Evolutionary conservation across 2,329 filamentous ascomycete genomes (phyloP).

Genomic region (Penicillium sp.): DNA sequence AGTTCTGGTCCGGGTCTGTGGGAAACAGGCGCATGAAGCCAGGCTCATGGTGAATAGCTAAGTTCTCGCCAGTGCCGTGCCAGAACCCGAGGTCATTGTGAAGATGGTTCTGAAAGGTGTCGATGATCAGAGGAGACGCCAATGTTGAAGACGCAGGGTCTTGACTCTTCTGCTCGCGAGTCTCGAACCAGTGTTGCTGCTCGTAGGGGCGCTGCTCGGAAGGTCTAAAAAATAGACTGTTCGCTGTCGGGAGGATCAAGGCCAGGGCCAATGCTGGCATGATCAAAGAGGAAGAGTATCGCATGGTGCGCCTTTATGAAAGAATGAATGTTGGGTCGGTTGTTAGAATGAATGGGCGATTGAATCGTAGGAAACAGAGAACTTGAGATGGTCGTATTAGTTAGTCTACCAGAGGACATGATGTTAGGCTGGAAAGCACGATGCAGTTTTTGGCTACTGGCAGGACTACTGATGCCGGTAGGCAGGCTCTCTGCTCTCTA

Average conservation of each 20-base stretch:
- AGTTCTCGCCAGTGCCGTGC: constrained; percentile 66
- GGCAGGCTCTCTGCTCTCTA: not conserved
- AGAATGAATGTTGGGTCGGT: not conserved
- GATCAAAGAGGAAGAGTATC: not conserved
- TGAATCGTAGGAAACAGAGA: not conserved
- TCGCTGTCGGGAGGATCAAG: constrained; percentile 7
- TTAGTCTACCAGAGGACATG: no score
- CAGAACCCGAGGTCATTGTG: constrained; percentile 65
- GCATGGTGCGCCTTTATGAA: not conserved
- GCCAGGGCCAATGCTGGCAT: not conserved
- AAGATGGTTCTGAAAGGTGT: constrained; percentile 57
- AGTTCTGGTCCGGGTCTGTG: constrained; percentile 62
- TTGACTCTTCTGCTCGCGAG: constrained; percentile 5
- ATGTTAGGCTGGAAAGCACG: not conserved
- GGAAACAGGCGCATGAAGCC: constrained; percentile 60
- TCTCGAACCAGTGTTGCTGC: constrained; percentile 19
- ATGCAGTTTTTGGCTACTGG: not conserved
- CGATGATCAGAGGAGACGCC: constrained; percentile 52
- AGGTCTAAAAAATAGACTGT: constrained; percentile 4
- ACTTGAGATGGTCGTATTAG: not conserved
- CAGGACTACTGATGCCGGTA: not conserved
- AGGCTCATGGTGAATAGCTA: constrained; percentile 55
- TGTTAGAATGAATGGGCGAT: not conserved
- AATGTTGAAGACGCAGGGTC: not conserved
- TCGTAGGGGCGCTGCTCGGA: constrained; percentile 4